Conservation (phyloP, 2,329 filamentous ascomycete genomes). For the Ramichloridium luteum region DNA sequence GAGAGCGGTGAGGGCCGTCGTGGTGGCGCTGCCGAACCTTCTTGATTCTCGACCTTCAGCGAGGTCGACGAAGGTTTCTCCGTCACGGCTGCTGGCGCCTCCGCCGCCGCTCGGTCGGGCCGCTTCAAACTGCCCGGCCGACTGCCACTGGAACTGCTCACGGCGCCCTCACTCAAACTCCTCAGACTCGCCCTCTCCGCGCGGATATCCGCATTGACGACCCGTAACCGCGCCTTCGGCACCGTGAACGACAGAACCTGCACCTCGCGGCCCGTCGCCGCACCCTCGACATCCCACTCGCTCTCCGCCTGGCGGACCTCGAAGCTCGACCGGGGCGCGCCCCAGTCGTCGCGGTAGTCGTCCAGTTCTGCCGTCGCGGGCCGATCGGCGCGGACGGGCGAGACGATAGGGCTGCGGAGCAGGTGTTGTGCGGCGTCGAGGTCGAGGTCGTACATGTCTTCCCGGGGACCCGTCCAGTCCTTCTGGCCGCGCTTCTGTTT, state of each 20-base stretch:
- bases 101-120: too few relatives aligned
- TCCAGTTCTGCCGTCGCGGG: background rate
- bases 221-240: conserved; percentile 68
- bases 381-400: background rate
- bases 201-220: conserved; percentile 68
- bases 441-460: background rate
- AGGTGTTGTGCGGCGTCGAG: background rate
- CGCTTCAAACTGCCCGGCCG: too few relatives aligned
- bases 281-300: conserved; percentile 41
- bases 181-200: too few relatives aligned
- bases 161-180: too few relatives aligned
- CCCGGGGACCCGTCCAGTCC: conserved; percentile 24
- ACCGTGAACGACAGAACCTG: conserved; percentile 71
- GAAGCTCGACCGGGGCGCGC: conserved; percentile 8
- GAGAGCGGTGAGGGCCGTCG: too few relatives aligned
- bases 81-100: too few relatives aligned
- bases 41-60: too few relatives aligned
- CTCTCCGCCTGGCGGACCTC: conserved; percentile 26
- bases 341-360: conserved; percentile 11
- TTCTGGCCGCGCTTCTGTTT: conserved; percentile 30
- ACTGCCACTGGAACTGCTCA: too few relatives aligned
- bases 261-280: conserved; percentile 35
- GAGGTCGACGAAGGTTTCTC: too few relatives aligned
- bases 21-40: too few relatives aligned
- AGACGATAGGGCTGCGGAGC: background rate